phyloP scores from a whole-genome alignment of 1,284 basidiomycete genomes.

The Fomitopsis palustris region DNA sequence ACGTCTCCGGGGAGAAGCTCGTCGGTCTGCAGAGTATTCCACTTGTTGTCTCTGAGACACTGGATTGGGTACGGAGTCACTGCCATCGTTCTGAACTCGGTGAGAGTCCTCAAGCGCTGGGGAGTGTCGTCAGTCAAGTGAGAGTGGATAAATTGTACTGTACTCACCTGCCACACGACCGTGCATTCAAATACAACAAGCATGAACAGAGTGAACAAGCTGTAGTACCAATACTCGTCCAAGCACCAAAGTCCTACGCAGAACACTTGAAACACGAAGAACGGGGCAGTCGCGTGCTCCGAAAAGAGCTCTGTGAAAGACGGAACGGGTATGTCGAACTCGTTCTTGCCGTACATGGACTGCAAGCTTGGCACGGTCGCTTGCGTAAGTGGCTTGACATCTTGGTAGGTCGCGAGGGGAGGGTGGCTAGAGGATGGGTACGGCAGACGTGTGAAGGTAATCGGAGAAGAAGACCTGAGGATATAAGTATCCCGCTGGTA shows the following conservation, averaged over 20 bases:
- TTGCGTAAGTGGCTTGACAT: slow-evolving; percentile 44
- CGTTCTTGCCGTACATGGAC: slow-evolving; percentile 83
- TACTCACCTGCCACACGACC: slow-evolving; percentile 85
- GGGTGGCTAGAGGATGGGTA: slow-evolving; percentile 86
- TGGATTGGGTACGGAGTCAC: slow-evolving; percentile 86
- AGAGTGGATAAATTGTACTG: neutral
- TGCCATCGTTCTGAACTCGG: slow-evolving; percentile 95
- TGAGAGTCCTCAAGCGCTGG: slow-evolving; percentile 83
- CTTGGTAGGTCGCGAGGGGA: slow-evolving; percentile 64
- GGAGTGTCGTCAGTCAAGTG: neutral
- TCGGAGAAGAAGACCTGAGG: slow-evolving; percentile 53
- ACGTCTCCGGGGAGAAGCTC: slow-evolving; percentile 88
- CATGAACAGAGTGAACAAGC: slow-evolving; percentile 96
- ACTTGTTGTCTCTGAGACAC: slow-evolving; percentile 76
- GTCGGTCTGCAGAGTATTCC: slow-evolving; percentile 78
- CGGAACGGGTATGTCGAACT: slow-evolving; percentile 94
- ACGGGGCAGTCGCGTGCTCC: slow-evolving; percentile 92
- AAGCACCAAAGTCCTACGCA: slow-evolving; percentile 94
- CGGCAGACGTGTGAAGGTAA: slow-evolving; percentile 79
- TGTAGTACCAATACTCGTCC: slow-evolving; percentile 99
- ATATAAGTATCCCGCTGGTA: slow-evolving; percentile 97
- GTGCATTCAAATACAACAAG: slow-evolving; percentile 95
- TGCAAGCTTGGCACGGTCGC: slow-evolving; percentile 44
- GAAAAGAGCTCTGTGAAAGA: slow-evolving; percentile 85
- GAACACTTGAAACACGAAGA: slow-evolving; percentile 96